Evolutionary conservation across 306 rosid genomes (phyloP).

Genomic region (Cicer judaicum): DNA sequence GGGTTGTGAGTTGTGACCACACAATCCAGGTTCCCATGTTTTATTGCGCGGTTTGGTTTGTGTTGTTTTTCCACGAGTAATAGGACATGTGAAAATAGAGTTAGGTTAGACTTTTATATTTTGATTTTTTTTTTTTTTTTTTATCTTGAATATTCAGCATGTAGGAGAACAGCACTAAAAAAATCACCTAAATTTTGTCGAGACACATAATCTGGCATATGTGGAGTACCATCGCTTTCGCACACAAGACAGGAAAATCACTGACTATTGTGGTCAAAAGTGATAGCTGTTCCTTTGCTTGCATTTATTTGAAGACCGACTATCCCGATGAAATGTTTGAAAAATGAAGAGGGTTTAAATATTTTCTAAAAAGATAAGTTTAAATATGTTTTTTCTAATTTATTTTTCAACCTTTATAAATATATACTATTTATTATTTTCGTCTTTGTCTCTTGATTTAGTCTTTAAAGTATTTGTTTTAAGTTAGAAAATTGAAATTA

Average conservation of each 20-base stretch:
- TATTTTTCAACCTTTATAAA: too few species aligned
- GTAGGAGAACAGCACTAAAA: not conserved
- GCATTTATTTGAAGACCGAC: slow-evolving; percentile 2
- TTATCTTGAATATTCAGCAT: not conserved
- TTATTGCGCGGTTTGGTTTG: not conserved
- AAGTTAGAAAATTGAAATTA: too few species aligned
- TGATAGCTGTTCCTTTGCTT: slow-evolving; percentile 2
- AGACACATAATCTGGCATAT: not conserved
- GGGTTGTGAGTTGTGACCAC: too few species aligned
- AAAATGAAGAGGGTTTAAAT: not conserved
- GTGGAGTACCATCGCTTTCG: not conserved
- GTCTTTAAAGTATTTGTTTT: too few species aligned
- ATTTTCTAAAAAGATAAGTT: too few species aligned
- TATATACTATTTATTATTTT: too few species aligned
- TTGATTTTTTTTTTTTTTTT: not conserved
- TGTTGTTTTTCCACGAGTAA: not conserved
- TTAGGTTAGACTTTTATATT: not conserved
- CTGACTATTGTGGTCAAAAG: slow-evolving; percentile 9
- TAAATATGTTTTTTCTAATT: too few species aligned
- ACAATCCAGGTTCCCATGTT: too few species aligned
- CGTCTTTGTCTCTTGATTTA: too few species aligned
- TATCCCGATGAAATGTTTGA: slow-evolving; percentile 10
- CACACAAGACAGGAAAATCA: not conserved
- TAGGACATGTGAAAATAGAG: not conserved
- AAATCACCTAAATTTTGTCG: not conserved